phyloP scores from a whole-genome alignment of 2,329 filamentous ascomycete genomes.

The Drechslerella dactyloides region DNA sequence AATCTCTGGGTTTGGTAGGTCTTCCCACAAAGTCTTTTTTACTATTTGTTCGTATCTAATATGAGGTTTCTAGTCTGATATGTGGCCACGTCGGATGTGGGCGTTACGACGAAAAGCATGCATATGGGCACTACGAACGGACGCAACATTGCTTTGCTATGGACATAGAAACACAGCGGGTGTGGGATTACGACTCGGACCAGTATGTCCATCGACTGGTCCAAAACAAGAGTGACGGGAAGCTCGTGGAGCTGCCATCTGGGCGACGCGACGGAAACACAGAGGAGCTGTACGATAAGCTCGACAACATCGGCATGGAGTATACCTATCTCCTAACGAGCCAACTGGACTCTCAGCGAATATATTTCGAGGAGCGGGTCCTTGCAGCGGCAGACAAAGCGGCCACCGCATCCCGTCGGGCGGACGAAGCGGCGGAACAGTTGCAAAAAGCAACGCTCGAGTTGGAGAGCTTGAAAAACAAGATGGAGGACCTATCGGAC shows the following conservation, averaged over 20 bases:
- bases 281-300: slow-evolving; percentile 63
- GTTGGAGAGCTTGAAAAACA: slow-evolving; percentile 63
- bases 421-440: slow-evolving; percentile 61
- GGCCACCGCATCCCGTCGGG: slow-evolving; percentile 29
- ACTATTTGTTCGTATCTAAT: not conserved
- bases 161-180: slow-evolving; percentile 89
- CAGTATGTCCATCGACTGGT: slow-evolving; percentile 96
- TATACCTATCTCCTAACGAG: slow-evolving; percentile 92
- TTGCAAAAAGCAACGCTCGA: slow-evolving; percentile 63
- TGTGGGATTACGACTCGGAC: slow-evolving; percentile 97
- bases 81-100: slow-evolving; percentile 77
- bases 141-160: slow-evolving; percentile 80
- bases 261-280: slow-evolving; percentile 51
- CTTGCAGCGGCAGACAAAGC: slow-evolving; percentile 87
- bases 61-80: slow-evolving; percentile 54
- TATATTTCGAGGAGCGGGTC: slow-evolving; percentile 93
- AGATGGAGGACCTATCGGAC: slow-evolving; percentile 63
- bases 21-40: not conserved
- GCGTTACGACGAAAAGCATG: slow-evolving; percentile 79
- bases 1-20: slow-evolving; percentile 55
- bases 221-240: slow-evolving; percentile 88
- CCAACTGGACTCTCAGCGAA: slow-evolving; percentile 88
- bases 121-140: slow-evolving; percentile 55
- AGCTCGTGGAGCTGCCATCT: slow-evolving; percentile 82
- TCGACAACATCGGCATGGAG: slow-evolving; percentile 83